Evolutionary conservation across 257 asterid species (phyloP).

Genomic region (Forsythia suspensa): DNA sequence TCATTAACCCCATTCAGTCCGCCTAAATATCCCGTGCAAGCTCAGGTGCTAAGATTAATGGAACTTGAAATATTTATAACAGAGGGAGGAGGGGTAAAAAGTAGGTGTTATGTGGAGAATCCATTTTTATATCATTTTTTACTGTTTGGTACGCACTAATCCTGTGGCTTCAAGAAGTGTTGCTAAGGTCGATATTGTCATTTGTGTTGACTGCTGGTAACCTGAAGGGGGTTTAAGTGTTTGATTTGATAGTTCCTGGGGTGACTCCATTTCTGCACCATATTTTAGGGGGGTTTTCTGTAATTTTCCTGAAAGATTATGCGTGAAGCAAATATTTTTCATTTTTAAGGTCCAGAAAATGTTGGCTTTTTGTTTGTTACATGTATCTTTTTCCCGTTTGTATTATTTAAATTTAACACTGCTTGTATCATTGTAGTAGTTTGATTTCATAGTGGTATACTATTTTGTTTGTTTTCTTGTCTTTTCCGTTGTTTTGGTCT

Average conservation of each 20-base stretch:
- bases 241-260: background rate
- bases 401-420: background rate
- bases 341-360: background rate
- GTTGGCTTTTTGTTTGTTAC: background rate
- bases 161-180: background rate
- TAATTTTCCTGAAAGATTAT: background rate
- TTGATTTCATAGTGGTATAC: background rate
- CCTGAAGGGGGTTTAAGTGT: background rate
- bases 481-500: background rate
- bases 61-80: background rate
- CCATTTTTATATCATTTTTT: background rate
- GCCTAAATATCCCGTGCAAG: background rate
- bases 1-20: background rate
- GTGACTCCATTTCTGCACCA: background rate
- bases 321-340: background rate
- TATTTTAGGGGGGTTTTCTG: background rate
- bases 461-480: background rate
- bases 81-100: background rate
- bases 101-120: background rate
- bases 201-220: too few species aligned
- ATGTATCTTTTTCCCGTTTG: background rate
- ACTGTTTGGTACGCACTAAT: background rate
- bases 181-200: too few species aligned
- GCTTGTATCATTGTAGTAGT: background rate
- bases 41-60: background rate